These are phyloP conservation scores for Detonula confervacea DNA, from an alignment of 352 stramenopile genomes.

Conservation along the genomic window DNA sequence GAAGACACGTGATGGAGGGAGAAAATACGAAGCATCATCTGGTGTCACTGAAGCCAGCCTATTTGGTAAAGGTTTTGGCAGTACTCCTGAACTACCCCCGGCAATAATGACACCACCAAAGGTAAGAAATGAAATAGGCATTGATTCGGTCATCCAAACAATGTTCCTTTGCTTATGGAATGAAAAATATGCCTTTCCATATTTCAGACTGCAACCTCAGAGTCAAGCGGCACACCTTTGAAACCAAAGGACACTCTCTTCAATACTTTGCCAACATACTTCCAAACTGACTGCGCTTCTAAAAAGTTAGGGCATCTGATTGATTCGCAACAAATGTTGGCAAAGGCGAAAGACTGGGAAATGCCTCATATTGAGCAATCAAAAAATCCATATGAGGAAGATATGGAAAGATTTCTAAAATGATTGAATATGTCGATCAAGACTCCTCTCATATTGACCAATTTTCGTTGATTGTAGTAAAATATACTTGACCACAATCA, in stretches of 20 bases:
- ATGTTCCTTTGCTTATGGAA: too few relatives aligned
- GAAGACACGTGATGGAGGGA: background rate
- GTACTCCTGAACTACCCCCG: slow-evolving; percentile 28
- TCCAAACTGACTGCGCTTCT: slow-evolving; percentile 4
- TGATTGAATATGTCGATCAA: too few relatives aligned
- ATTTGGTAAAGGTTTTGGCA: slow-evolving; percentile 30
- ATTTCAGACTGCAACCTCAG: background rate
- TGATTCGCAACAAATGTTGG: slow-evolving; percentile 29
- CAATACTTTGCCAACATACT: slow-evolving; percentile 23
- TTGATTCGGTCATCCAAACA: too few relatives aligned
- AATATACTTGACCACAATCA: too few relatives aligned
- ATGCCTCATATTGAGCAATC: background rate
- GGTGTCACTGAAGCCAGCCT: background rate
- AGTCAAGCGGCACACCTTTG: background rate
- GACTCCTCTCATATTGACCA: too few relatives aligned
- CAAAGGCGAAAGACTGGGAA: slow-evolving; percentile 1
- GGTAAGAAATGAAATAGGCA: too few relatives aligned
- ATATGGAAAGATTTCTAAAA: slow-evolving; percentile 4
- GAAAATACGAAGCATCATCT: background rate
- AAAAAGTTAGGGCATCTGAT: slow-evolving; percentile 38
- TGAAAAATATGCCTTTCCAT: too few relatives aligned
- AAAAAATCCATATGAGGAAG: slow-evolving; percentile 45
- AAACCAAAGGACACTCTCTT: slow-evolving; percentile 14
- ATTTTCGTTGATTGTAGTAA: too few relatives aligned
- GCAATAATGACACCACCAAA: slow-evolving; percentile 42